Base-by-base conservation (phyloP, 2,329 filamentous ascomycete genomes). In the Magnaporthiopsis poae region DNA sequence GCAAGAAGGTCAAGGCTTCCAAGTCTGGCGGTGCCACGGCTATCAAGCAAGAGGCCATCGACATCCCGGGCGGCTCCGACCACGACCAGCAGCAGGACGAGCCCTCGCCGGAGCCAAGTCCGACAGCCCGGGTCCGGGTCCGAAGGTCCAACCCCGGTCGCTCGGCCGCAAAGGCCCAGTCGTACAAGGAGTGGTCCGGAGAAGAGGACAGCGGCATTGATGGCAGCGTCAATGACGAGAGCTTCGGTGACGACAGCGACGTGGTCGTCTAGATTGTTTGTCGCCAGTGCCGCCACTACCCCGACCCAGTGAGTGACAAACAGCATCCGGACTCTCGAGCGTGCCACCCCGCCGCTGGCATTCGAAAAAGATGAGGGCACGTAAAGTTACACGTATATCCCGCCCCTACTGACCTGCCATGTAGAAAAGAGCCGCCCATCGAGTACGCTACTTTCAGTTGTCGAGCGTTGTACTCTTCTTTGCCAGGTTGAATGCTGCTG, bases 171-270 rank as follows among this genome's bases (percentile, higher is more conserved):
- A 46, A 64, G 63, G n/a, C 39, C 13, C 27, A 29, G 18, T 59
- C 63, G 39, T 64, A 64, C 29, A 64, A 64, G 63, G 63, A 64
- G 46, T 29, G 31, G 18, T 56, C 52, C 11, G 29, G 31, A 15
- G 63, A 64, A 15, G 62, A 56, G 27, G 63, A 56, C 11, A 33
- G 33, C 29, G n/a, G 11, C 13, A 35, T 27, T 5, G 27, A 33
- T 27, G 29, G 59, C 63, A 64, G 63, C 46, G 46, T 31, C 2
- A 31, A 31, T 31, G 31, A 31, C 31, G 31, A 31, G 31, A 31
- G 33, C 29, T 33, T 29, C 13, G 25, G 27, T 12, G 27, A 33
- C 39, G 39, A 64, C 46, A 64, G 63, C 46, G 63, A 64, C 21
- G 31, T 21, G 5, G 18, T 27, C 63, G 15, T 21, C 18, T 64